Evolutionary conservation across 192 early-diverging fungal genomes (phyloP).

Genomic region (Jimgerdemannia lactiflua): DNA sequence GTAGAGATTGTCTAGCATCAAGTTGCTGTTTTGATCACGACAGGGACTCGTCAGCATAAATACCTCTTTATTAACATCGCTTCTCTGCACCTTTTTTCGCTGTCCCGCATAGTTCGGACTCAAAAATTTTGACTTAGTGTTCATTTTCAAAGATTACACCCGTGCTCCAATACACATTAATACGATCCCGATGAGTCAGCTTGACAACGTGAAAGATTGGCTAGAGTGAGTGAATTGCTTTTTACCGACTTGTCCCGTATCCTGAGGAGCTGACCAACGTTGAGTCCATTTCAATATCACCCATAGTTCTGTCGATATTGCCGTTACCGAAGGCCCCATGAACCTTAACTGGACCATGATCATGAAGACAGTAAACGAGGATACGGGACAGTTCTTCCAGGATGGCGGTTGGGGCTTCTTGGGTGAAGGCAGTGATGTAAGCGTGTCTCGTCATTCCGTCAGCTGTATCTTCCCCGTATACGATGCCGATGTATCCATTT

Average conservation of each 20-base stretch:
- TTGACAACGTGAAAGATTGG: constrained; percentile 97
- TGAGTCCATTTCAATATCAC: background rate
- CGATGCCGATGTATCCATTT: background rate
- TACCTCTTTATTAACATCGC: background rate
- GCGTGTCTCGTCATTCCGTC: constrained; percentile 1
- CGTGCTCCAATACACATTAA: constrained; percentile 93
- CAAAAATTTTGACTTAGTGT: constrained; percentile 99
- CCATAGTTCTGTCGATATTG: constrained; percentile 80
- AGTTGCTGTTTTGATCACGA: no score
- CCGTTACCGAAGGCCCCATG: constrained; percentile 90
- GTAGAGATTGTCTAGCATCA: no score
- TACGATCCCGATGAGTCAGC: constrained; percentile 86
- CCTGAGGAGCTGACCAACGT: background rate
- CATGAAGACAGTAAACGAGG: constrained; percentile 97
- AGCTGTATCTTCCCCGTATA: no score
- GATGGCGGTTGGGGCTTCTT: constrained; percentile 95
- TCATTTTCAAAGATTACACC: constrained; percentile 93
- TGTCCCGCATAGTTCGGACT: constrained; percentile 75
- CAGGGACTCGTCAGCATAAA: no score
- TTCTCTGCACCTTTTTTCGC: background rate
- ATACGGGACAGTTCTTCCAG: constrained; percentile 88
- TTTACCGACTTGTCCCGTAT: background rate
- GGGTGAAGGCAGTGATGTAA: constrained; percentile 59
- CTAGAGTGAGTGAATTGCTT: constrained; percentile 56
- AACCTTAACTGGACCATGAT: constrained; percentile 95